A percentile compares a stretch with the other conserved stretches of the same genome.
Evolutionary conservation across 139 green algal genomes (phyloP).

Genomic region (Chlorella sp.): DNA sequence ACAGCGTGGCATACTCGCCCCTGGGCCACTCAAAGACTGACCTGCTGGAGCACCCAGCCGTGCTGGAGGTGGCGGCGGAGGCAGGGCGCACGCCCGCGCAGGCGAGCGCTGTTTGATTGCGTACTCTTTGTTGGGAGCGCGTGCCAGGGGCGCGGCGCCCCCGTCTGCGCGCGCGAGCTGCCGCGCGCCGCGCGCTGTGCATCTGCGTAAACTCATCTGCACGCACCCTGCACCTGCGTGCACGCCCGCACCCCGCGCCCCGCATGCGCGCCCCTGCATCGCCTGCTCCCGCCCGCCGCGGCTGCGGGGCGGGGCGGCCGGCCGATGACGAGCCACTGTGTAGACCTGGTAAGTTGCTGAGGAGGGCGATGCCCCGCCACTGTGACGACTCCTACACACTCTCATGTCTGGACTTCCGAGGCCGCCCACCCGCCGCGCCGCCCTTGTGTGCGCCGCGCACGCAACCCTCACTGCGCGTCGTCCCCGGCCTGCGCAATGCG

Average conservation of each 20-base stretch:
- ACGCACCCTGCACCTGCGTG: neutral
- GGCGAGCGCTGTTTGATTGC: conserved; percentile 54
- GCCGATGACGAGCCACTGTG: neutral
- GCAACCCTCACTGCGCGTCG: no score
- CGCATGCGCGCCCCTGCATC: neutral
- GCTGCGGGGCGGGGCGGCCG: no score
- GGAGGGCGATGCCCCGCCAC: no score
- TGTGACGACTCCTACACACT: no score
- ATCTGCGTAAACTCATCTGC: no score
- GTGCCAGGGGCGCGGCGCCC: no score
- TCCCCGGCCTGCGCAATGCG: no score
- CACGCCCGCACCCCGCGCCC: neutral
- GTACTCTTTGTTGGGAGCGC: no score
- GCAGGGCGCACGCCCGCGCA: conserved; percentile 56
- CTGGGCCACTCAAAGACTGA: conserved; percentile 49
- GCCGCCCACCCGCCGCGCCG: neutral
- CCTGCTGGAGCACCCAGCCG: conserved; percentile 40
- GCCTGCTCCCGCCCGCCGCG: no score
- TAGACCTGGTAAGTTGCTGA: conserved; percentile 7
- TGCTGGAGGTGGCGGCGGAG: conserved; percentile 61
- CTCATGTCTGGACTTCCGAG: conserved; percentile 8
- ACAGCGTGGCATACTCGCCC: conserved; percentile 70
- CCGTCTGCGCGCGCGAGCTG: no score
- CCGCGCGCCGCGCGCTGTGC: no score
- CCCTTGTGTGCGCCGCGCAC: no score